A percentile compares a stretch with the other conserved stretches of the same genome.
These are phyloP conservation scores for Paecilomyces fulvus DNA, from an alignment of 2,329 filamentous ascomycete genomes.

Conservation along the genomic window DNA sequence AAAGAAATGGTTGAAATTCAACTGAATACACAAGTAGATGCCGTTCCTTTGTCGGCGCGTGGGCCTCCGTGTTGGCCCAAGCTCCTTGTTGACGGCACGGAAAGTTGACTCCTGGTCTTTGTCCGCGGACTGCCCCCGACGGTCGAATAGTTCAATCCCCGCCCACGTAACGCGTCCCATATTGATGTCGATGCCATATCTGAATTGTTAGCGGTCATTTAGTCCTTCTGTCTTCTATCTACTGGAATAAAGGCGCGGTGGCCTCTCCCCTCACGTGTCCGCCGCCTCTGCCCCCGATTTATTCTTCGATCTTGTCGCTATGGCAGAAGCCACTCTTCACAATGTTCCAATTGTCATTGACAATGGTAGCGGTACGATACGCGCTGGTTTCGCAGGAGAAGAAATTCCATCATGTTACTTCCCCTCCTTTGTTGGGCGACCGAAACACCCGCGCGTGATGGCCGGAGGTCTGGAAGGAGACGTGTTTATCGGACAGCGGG, in stretches of 20 bases:
- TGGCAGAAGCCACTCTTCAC: conserved; percentile 66
- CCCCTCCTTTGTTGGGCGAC: conserved; percentile 90
- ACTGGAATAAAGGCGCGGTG: not conserved
- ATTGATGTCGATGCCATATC: not conserved
- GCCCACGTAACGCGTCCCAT: not conserved
- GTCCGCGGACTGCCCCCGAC: conserved; percentile 4
- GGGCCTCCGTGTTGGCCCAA: conserved; percentile 22
- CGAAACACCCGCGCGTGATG: conserved; percentile 88
- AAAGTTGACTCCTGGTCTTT: conserved; percentile 11
- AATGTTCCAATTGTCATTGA: conserved; percentile 98
- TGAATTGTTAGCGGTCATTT: not conserved
- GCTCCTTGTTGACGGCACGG: conserved; percentile 26
- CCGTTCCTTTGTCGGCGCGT: not conserved
- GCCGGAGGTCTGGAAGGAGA: conserved; percentile 96
- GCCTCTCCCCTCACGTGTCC: conserved; percentile 1
- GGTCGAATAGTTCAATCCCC: conserved; percentile 1
- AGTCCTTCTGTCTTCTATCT: not conserved
- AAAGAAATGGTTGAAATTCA: too few species aligned
- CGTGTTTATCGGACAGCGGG: conserved; percentile 89
- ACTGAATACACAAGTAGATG: too few species aligned
- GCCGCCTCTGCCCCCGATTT: conserved; percentile 6
- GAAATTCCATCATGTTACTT: conserved; percentile 96
- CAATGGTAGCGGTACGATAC: conserved; percentile 96
- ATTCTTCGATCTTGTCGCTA: conserved; percentile 25
- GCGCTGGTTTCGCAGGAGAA: conserved; percentile 92